Evolutionary conservation across 2,329 filamentous ascomycete species (phyloP), one percentile per base, ranked within the genome.

Genomic region (Dactylella cylindrospora): DNA sequence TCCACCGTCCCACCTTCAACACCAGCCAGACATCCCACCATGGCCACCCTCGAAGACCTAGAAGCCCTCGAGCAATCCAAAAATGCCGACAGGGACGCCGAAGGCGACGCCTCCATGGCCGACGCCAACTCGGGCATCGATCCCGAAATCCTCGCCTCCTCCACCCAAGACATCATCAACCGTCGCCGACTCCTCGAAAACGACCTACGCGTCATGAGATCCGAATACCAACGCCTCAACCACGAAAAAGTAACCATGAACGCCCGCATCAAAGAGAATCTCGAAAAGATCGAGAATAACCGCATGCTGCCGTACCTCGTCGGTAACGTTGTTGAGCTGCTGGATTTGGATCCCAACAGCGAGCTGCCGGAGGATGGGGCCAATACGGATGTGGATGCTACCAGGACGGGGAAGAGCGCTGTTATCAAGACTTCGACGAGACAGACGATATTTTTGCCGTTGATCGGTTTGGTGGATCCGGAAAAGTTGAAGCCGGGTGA

Each of bases 211-310:
- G 97, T 98, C 76, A 97, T 98, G 90, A 91, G 87, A 80, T 95
- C 90, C 79, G 93, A 98, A 75, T 90, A 84, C 70, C 90, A 95
- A 73, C 85, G 93, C 69, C 79, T 98, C 76, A 86, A 86, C 70
- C 93, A 98, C 71, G 93, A 98, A 77, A 95, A 95, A 77, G 84
- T 86, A 43, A 85, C 88, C 41, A 98, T 98, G 93, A 84, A 84
- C 57, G 91, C 97, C 75, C 97, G 96, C 79, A 97, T 98, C 75
- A 97, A 96, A 80, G 93, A 98, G 73, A 98, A 98, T 72, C 77
- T 88, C 71, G 94, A 98, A 69, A 98, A 98, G 82, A 98, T 98
- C 71, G 90, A 94, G 68, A 97, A 98, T 76, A 98, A 98, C 79
- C 83, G 90, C 90, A 93, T 98, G 84, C 80, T 98, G 71, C 93